Percentiles rank a stretch among this genome's conserved stretches.
Conservation (phyloP, 768 basidiomycete genomes). For the Cystobasidium onofrii region DNA sequence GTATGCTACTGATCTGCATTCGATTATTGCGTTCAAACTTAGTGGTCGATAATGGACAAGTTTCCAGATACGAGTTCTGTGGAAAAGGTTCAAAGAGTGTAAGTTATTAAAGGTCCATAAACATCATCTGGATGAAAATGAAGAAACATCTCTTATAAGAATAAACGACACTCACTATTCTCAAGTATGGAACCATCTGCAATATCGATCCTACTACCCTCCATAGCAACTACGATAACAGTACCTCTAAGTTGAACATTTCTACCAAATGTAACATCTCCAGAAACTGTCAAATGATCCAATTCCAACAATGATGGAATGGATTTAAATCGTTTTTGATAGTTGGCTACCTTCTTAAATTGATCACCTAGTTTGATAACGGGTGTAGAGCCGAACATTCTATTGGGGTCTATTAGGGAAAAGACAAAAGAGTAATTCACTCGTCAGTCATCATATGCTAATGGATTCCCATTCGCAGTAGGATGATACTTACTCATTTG, state of each 20-base stretch:
- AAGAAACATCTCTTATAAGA: too few species aligned
- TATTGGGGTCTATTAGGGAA: slow-evolving; percentile 47
- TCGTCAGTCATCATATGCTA: neutral
- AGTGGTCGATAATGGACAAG: slow-evolving; percentile 64
- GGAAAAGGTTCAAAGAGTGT: neutral
- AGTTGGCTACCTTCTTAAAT: slow-evolving; percentile 90
- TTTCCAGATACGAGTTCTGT: slow-evolving; percentile 70
- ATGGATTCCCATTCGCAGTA: too few species aligned
- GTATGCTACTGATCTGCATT: too few species aligned
- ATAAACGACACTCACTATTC: slow-evolving; percentile 47
- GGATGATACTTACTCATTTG: slow-evolving; percentile 53
- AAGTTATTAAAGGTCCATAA: too few species aligned
- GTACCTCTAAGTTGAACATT: slow-evolving; percentile 60
- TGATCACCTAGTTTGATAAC: slow-evolving; percentile 75
- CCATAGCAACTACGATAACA: slow-evolving; percentile 78
- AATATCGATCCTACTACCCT: slow-evolving; percentile 71
- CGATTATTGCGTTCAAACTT: slow-evolving; percentile 16
- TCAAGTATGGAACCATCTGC: slow-evolving; percentile 73
- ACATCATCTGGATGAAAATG: too few species aligned
- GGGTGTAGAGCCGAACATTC: slow-evolving; percentile 76
- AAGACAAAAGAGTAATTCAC: neutral
- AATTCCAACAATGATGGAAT: slow-evolving; percentile 86
- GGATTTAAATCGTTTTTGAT: slow-evolving; percentile 91
- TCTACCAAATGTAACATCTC: slow-evolving; percentile 41
- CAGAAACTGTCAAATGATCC: slow-evolving; percentile 83